These are phyloP conservation scores for Rhinocladiella mackenziei DNA, from an alignment of 2,329 filamentous ascomycete genomes.

Conservation along the genomic window DNA sequence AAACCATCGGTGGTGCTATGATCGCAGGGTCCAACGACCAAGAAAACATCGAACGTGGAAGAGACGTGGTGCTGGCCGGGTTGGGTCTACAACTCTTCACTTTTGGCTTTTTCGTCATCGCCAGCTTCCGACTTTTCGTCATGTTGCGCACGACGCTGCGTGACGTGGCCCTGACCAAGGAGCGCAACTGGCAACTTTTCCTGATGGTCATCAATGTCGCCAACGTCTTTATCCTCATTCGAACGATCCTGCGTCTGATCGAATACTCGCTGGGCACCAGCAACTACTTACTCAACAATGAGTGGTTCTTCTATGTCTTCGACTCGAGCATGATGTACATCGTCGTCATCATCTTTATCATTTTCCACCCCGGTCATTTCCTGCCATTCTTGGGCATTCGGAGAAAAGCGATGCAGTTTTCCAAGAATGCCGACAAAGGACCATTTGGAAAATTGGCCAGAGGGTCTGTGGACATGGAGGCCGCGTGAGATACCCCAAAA, in stretches of 20 bases:
- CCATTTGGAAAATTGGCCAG: slow-evolving; percentile 12
- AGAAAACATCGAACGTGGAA: slow-evolving; percentile 31
- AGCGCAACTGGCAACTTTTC: slow-evolving; percentile 22
- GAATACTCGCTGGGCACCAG: slow-evolving; percentile 17
- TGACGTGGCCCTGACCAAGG: slow-evolving; percentile 12
- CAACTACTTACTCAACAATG: slow-evolving; percentile 22
- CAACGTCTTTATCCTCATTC: slow-evolving; percentile 20
- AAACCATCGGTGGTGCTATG: slow-evolving; percentile 40
- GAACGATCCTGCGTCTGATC: slow-evolving; percentile 18
- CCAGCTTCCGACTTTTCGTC: slow-evolving; percentile 37
- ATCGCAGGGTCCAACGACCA: slow-evolving; percentile 31
- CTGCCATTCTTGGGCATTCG: slow-evolving; percentile 21
- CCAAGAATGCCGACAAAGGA: slow-evolving; percentile 18
- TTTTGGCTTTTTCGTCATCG: slow-evolving; percentile 46
- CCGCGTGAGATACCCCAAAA: slow-evolving; percentile 1
- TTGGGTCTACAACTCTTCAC: slow-evolving; percentile 52
- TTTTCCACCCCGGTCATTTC: slow-evolving; percentile 22
- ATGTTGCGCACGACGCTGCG: slow-evolving; percentile 12
- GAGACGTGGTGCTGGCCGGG: slow-evolving; percentile 44
- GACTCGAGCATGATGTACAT: slow-evolving; percentile 21
- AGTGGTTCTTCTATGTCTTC: slow-evolving; percentile 25
- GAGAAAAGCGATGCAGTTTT: slow-evolving; percentile 18
- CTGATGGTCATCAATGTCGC: slow-evolving; percentile 20
- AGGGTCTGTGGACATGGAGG: slow-evolving; percentile 10
- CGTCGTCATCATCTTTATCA: slow-evolving; percentile 16